phyloP scores from a whole-genome alignment of 2,329 filamentous ascomycete genomes.

The Blastomyces silverae region DNA sequence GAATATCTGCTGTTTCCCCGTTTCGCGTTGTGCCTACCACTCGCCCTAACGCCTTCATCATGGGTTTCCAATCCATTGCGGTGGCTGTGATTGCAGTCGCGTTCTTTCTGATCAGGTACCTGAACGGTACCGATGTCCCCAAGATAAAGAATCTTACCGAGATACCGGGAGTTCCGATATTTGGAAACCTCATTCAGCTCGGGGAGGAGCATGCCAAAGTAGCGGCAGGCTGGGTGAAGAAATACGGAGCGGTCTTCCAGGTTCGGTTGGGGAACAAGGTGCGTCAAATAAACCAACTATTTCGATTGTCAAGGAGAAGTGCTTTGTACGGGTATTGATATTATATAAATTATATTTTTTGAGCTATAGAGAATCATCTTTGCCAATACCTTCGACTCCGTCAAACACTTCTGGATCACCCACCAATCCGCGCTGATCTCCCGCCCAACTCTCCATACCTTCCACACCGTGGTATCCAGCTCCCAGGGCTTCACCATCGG shows the following conservation, averaged over 20 bases:
- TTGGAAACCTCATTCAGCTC: conserved; percentile 58
- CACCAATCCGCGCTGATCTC: conserved; percentile 73
- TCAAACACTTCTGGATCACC: conserved; percentile 66
- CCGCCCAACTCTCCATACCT: conserved; percentile 70
- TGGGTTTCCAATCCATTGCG: conserved; percentile 19
- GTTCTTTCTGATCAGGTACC: conserved; percentile 39
- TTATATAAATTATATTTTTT: background rate
- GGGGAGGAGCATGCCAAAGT: conserved; percentile 52
- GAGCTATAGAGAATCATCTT: conserved; percentile 59
- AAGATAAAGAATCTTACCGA: conserved; percentile 58
- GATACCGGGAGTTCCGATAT: conserved; percentile 55
- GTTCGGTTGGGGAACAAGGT: conserved; percentile 62
- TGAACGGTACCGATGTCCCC: conserved; percentile 50
- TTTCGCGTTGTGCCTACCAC: background rate
- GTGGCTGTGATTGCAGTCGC: conserved; percentile 33
- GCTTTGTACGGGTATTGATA: background rate
- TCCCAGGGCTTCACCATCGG: conserved; percentile 77
- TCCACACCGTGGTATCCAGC: conserved; percentile 69
- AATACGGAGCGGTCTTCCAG: conserved; percentile 60
- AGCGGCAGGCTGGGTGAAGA: conserved; percentile 52
- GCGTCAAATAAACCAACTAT: conserved; percentile 14
- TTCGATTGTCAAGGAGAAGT: background rate
- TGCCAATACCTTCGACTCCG: conserved; percentile 69
- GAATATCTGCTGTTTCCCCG: background rate
- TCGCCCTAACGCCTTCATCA: conserved; percentile 5